phyloP scores from a whole-genome alignment of 495 filamentous ascomycete species.

The Schizothecium vesticola region DNA sequence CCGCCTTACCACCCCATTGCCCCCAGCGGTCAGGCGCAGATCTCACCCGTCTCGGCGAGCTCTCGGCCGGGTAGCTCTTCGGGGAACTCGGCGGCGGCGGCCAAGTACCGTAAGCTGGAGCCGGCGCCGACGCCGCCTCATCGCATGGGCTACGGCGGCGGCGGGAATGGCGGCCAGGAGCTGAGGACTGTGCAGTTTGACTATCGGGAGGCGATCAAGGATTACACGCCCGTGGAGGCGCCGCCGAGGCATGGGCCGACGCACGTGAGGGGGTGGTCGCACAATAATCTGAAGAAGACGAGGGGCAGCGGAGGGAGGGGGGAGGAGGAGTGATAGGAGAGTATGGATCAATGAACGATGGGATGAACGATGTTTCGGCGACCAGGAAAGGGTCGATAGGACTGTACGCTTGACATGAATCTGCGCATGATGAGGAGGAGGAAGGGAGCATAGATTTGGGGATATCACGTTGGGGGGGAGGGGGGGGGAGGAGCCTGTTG shows the following conservation, averaged over 20 bases:
- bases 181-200: conserved; percentile 45
- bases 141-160: conserved; percentile 33
- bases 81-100: conserved; percentile 16
- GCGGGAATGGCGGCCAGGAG: conserved; percentile 28
- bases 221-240: conserved; percentile 39
- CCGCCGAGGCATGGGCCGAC: conserved; percentile 42
- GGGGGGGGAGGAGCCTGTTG: neutral
- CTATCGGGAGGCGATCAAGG: conserved; percentile 43
- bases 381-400: neutral
- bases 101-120: conserved; percentile 45
- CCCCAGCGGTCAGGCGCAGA: neutral
- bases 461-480: neutral
- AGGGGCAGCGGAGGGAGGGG: neutral
- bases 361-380: neutral
- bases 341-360: neutral
- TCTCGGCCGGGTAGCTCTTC: conserved; percentile 25
- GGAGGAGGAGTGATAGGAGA: neutral
- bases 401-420: neutral
- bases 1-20: neutral
- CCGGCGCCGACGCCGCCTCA: conserved; percentile 45
- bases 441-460: neutral
- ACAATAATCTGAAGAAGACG: conserved; percentile 36
- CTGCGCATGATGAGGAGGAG: neutral
- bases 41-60: conserved; percentile 1
- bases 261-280: conserved; percentile 46